phyloP scores from a whole-genome alignment of 1,284 basidiomycete genomes.

The Cryptococcus neoformans region DNA sequence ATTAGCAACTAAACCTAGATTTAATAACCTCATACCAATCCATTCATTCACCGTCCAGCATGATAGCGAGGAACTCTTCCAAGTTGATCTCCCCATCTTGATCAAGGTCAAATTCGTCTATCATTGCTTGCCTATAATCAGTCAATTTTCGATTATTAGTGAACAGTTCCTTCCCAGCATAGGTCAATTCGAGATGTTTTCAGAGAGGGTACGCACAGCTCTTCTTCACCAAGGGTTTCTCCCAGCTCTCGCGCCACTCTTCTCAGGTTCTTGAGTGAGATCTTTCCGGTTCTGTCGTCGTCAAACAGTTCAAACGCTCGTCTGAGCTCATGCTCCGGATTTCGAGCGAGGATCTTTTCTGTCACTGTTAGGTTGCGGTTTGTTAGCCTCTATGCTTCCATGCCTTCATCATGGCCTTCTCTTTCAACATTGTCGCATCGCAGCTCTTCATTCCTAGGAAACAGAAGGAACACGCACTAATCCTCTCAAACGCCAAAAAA shows the following conservation, averaged over 20 bases:
- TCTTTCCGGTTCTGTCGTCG: slow-evolving; percentile 93
- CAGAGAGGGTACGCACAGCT: slow-evolving; percentile 65
- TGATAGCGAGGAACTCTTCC: slow-evolving; percentile 65
- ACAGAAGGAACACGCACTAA: slow-evolving; percentile 65
- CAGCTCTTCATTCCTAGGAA: background rate
- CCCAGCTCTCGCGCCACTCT: slow-evolving; percentile 97
- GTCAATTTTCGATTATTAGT: background rate
- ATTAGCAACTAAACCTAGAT: too few relatives aligned
- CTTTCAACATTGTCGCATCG: too few relatives aligned
- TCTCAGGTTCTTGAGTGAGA: slow-evolving; percentile 83
- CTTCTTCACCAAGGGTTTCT: slow-evolving; percentile 92
- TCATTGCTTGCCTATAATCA: slow-evolving; percentile 88
- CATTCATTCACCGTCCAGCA: slow-evolving; percentile 79
- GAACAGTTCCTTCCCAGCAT: background rate
- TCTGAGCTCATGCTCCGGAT: slow-evolving; percentile 94
- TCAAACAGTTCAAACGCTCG: slow-evolving; percentile 96
- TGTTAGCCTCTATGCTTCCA: background rate
- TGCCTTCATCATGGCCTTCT: too few relatives aligned
- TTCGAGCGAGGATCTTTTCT: slow-evolving; percentile 85
- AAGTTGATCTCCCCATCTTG: slow-evolving; percentile 95
- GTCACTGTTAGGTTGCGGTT: slow-evolving; percentile 64
- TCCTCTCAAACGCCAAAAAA: slow-evolving; percentile 90
- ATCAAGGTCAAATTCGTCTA: slow-evolving; percentile 99
- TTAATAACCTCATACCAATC: too few relatives aligned
- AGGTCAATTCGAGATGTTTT: background rate